Evolutionary conservation across 2,329 filamentous ascomycete species (phyloP).

Genomic region (Plectosphaerella cucumerina): DNA sequence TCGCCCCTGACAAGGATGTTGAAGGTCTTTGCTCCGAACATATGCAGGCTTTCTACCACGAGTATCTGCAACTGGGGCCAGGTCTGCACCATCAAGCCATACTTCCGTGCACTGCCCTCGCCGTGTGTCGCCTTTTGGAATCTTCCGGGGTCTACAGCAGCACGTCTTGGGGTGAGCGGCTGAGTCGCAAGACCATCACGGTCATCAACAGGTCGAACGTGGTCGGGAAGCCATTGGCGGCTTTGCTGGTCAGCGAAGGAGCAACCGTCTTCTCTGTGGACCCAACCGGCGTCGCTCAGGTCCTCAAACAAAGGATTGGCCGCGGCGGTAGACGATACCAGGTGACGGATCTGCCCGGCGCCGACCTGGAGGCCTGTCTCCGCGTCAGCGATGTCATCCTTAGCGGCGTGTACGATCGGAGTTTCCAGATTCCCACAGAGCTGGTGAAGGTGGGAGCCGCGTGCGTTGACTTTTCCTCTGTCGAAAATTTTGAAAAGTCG

Average conservation of each 20-base stretch:
- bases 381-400: background rate
- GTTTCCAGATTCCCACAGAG: background rate
- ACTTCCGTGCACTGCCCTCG: background rate
- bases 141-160: background rate
- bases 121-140: background rate
- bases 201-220: background rate
- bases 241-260: background rate
- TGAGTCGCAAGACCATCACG: background rate
- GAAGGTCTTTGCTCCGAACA: no score
- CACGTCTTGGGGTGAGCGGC: background rate
- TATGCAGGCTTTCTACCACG: no score
- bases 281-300: background rate
- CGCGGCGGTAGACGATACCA: background rate
- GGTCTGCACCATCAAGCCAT: background rate
- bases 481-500: no score
- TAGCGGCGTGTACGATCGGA: background rate
- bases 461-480: no score
- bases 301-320: background rate
- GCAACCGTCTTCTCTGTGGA: background rate
- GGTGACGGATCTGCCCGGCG: background rate
- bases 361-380: background rate
- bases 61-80: background rate
- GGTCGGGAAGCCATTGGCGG: background rate
- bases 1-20: no score
- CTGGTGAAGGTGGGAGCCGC: background rate